phyloP scores from a whole-genome alignment of 805 yeast species.

The Ascoidea tarda region DNA sequence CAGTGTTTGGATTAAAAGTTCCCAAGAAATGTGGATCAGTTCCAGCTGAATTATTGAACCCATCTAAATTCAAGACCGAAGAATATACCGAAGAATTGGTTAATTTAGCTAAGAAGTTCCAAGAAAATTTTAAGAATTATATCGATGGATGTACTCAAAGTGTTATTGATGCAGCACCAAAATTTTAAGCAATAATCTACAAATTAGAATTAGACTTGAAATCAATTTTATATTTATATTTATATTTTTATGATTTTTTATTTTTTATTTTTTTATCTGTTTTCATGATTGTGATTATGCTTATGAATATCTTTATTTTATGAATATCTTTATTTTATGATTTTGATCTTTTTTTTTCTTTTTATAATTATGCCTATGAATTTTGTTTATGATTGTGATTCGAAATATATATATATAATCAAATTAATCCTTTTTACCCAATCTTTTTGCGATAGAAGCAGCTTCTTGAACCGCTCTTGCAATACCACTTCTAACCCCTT shows the following conservation, averaged over 20 bases:
- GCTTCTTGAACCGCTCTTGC: constrained; percentile 86
- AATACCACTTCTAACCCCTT: constrained; percentile 76
- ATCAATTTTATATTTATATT: too few relatives aligned
- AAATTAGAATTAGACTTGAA: too few relatives aligned
- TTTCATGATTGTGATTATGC: too few relatives aligned
- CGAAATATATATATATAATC: too few relatives aligned
- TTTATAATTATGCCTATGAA: too few relatives aligned
- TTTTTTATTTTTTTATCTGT: too few relatives aligned
- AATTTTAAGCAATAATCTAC: constrained; percentile 13
- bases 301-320: too few relatives aligned
- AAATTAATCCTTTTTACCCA: constrained; percentile 30
- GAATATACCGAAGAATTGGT: constrained; percentile 38
- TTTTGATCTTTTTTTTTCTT: too few relatives aligned
- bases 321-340: too few relatives aligned
- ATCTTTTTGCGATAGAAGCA: constrained; percentile 55
- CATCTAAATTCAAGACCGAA: constrained; percentile 63
- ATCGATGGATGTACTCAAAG: constrained; percentile 70
- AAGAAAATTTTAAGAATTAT: constrained; percentile 79
- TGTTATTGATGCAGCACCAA: constrained; percentile 91
- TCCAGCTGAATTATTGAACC: constrained; percentile 77
- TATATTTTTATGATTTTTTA: too few relatives aligned
- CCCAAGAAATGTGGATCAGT: constrained; percentile 70
- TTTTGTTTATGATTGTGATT: too few relatives aligned
- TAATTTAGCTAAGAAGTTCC: constrained; percentile 62
- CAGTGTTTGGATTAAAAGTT: constrained; percentile 73